Conservation (phyloP, 2,329 filamentous ascomycete species). For the Trichoderma cornu-damae region DNA sequence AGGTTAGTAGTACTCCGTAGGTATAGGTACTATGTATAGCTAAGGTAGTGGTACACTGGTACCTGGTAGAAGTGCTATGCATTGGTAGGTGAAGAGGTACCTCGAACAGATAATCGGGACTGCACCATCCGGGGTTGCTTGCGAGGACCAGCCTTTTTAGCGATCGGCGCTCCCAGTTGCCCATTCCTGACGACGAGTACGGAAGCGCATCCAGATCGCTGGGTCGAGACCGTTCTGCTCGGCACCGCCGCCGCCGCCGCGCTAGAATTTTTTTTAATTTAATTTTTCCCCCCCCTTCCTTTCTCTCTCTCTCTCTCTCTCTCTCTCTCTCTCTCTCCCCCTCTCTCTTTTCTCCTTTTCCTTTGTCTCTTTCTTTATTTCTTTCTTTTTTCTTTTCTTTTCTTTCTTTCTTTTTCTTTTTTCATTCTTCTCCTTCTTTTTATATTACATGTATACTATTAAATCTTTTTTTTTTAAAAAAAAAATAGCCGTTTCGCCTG, state of each 20-base stretch:
- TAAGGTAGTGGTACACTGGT: no score
- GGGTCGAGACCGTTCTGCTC: constrained; percentile 18
- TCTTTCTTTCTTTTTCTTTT: constrained; percentile 10
- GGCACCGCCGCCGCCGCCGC: constrained; percentile 17
- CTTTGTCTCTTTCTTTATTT: no score
- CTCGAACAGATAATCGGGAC: background rate
- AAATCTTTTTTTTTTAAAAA: no score
- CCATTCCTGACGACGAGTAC: constrained; percentile 11
- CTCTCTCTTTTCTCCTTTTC: no score
- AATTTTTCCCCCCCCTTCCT: no score
- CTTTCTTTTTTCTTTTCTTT: no score
- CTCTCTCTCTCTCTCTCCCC: constrained; percentile 4
- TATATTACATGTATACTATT: no score
- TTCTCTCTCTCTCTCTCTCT: background rate
- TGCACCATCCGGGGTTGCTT: background rate
- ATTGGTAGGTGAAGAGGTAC: no score
- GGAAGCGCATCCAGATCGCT: constrained; percentile 10
- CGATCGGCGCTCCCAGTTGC: constrained; percentile 11
- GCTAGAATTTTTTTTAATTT: constrained; percentile 8
- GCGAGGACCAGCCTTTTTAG: background rate
- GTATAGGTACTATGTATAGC: no score
- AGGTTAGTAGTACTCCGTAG: no score
- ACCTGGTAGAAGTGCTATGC: no score
- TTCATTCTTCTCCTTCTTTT: no score
- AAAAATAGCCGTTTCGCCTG: constrained; percentile 4